These are phyloP conservation scores for Penicillium cosmopolitanum DNA, from an alignment of 495 filamentous ascomycete species.

Conservation along the genomic window DNA sequence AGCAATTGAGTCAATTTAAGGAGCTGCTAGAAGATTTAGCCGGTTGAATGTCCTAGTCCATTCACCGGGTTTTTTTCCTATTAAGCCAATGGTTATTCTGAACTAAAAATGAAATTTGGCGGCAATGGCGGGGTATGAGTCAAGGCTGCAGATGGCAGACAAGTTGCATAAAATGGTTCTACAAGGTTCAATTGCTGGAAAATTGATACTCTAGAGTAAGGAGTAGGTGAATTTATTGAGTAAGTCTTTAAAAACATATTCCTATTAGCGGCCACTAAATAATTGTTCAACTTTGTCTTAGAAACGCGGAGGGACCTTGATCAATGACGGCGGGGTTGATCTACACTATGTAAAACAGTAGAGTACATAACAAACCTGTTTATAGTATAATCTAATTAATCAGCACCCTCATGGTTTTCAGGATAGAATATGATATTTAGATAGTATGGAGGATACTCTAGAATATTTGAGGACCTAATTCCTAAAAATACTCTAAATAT, in stretches of 20 bases:
- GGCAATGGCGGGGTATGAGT: slow-evolving; percentile 28
- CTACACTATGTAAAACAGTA: background rate
- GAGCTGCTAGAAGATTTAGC: background rate
- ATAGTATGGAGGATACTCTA: no score
- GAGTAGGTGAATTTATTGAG: background rate
- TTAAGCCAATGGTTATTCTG: slow-evolving; percentile 5
- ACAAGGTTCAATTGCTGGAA: background rate
- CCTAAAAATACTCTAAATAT: no score
- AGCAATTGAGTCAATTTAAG: slow-evolving; percentile 6
- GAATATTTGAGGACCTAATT: no score
- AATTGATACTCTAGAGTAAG: background rate
- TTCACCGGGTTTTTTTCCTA: slow-evolving; percentile 10
- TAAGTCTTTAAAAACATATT: no score
- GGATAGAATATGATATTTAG: no score
- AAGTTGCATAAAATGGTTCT: background rate
- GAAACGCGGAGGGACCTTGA: no score
- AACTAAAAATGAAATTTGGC: slow-evolving; percentile 3
- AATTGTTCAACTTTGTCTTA: no score
- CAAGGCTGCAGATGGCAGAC: slow-evolving; percentile 3
- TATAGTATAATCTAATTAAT: no score
- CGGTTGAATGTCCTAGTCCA: slow-evolving; percentile 1
- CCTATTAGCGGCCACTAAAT: no score
- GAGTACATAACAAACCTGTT: no score
- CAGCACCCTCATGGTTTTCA: no score
- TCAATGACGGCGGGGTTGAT: slow-evolving; percentile 12